phyloP scores from a whole-genome alignment of 2,329 filamentous ascomycete genomes.

The Claviceps sp. region DNA sequence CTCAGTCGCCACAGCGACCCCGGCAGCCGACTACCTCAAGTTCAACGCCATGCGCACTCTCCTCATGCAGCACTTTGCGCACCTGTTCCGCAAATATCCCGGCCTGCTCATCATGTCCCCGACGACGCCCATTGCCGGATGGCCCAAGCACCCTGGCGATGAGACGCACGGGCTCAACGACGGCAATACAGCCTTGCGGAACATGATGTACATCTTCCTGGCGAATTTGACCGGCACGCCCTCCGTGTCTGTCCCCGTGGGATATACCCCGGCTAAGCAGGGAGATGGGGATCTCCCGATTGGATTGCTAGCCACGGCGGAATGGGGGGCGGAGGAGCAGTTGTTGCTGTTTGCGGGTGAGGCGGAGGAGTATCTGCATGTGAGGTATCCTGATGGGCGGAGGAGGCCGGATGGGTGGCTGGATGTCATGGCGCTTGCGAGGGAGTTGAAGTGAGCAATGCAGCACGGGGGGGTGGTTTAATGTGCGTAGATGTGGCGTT shows the following conservation, averaged over 20 bases:
- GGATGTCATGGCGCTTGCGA: slow-evolving; percentile 33
- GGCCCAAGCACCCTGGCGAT: slow-evolving; percentile 47
- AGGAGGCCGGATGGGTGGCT: slow-evolving; percentile 41
- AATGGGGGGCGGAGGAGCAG: slow-evolving; percentile 54
- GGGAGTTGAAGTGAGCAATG: slow-evolving; percentile 7
- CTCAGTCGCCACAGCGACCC: slow-evolving; percentile 48
- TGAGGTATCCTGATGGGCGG: slow-evolving; percentile 33
- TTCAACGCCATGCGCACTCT: slow-evolving; percentile 61
- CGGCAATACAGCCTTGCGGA: slow-evolving; percentile 56
- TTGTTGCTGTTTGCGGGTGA: slow-evolving; percentile 47
- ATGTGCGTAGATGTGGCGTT: not conserved
- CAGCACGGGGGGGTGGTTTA: not conserved
- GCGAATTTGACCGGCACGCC: slow-evolving; percentile 75
- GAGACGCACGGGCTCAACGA: slow-evolving; percentile 62
- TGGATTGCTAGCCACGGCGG: slow-evolving; percentile 49
- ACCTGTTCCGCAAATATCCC: slow-evolving; percentile 56
- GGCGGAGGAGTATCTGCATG: slow-evolving; percentile 41
- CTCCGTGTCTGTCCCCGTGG: slow-evolving; percentile 60
- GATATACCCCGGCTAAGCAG: slow-evolving; percentile 47
- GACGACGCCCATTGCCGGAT: slow-evolving; percentile 62
- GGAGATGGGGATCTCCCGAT: slow-evolving; percentile 47
- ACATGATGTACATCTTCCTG: slow-evolving; percentile 77
- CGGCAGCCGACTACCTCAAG: slow-evolving; percentile 56
- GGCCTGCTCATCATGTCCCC: slow-evolving; percentile 70
- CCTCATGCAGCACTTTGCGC: slow-evolving; percentile 65